Conservation (phyloP, 768 basidiomycete genomes). For the Peribolospora baueri region DNA sequence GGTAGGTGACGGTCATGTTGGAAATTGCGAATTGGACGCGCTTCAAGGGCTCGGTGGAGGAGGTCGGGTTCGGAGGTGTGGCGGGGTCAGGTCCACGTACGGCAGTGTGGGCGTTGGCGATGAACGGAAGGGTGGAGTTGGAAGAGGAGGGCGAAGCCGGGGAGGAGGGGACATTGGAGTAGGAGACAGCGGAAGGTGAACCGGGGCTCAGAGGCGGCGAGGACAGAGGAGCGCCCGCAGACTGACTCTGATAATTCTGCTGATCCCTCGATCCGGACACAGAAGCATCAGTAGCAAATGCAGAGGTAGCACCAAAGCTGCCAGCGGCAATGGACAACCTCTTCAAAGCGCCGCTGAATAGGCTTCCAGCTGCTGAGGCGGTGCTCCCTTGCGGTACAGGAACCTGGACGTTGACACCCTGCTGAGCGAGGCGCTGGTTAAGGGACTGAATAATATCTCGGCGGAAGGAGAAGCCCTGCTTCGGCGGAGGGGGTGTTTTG, state of each 20-base stretch:
- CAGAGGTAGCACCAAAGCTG: not conserved
- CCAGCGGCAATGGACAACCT: not conserved
- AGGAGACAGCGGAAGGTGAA: not conserved
- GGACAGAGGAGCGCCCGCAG: too few relatives aligned
- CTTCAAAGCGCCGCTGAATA: constrained; percentile 2
- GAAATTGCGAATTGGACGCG: constrained; percentile 80
- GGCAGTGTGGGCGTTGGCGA: not conserved
- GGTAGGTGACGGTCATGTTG: constrained; percentile 64
- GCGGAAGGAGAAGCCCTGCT: constrained; percentile 10
- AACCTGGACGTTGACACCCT: not conserved
- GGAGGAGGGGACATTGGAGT: not conserved
- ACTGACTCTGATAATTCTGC: too few relatives aligned
- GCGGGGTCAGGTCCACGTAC: not conserved
- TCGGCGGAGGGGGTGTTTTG: constrained; percentile 6
- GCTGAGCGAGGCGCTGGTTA: not conserved
- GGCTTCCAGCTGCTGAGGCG: constrained; percentile 1
- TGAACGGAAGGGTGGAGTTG: not conserved
- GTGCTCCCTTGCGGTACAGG: constrained; percentile 4
- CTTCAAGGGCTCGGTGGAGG: constrained; percentile 33
- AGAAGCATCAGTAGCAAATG: not conserved
- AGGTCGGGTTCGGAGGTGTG: not conserved
- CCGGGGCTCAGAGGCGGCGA: too few relatives aligned
- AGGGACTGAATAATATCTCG: constrained; percentile 12
- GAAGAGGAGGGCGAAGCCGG: not conserved
- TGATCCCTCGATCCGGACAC: too few relatives aligned